A percentile compares a stretch with the other conserved stretches of the same genome.
These are phyloP conservation scores for Phialophora macrospora DNA, from an alignment of 2,329 filamentous ascomycete species.

Conservation along the genomic window DNA sequence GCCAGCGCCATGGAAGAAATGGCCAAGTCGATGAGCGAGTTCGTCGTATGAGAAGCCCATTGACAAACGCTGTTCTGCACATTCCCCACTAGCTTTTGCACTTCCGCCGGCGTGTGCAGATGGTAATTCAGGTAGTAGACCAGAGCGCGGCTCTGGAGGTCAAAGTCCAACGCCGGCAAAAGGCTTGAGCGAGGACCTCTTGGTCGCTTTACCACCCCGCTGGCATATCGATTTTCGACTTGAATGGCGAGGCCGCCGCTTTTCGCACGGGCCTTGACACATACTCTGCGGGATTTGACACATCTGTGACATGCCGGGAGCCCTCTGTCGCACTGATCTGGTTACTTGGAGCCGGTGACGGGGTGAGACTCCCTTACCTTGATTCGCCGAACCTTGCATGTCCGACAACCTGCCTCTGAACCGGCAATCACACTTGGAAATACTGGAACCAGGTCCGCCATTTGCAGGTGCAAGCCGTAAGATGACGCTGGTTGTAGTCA, in stretches of 20 bases:
- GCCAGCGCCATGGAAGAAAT: conserved; percentile 42
- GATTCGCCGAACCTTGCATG: conserved; percentile 41
- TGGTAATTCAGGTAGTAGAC: conserved; percentile 41
- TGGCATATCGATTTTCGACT: conserved; percentile 42
- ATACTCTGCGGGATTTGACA: conserved; percentile 38
- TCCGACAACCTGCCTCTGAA: conserved; percentile 38
- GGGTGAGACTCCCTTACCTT: conserved; percentile 36
- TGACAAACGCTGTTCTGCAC: conserved; percentile 29
- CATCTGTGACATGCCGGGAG: conserved; percentile 41
- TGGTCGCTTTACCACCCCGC: conserved; percentile 42
- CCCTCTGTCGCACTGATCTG: conserved; percentile 40
- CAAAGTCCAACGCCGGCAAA: conserved; percentile 27
- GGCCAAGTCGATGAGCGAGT: conserved; percentile 41
- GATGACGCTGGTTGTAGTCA: neutral
- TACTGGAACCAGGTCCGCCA: neutral
- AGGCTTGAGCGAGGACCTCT: conserved; percentile 43
- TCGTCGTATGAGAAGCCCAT: conserved; percentile 24
- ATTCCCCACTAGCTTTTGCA: conserved; percentile 28
- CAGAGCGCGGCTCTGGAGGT: conserved; percentile 40
- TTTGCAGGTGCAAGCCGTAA: neutral
- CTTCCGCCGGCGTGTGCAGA: conserved; percentile 31
- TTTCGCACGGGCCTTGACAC: conserved; percentile 27
- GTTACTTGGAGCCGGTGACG: neutral
- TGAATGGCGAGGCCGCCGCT: conserved; percentile 35
- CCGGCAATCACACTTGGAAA: neutral